Evolutionary conservation across 441 rosid species (phyloP).

Genomic region (Pelargonium fulgidum): DNA sequence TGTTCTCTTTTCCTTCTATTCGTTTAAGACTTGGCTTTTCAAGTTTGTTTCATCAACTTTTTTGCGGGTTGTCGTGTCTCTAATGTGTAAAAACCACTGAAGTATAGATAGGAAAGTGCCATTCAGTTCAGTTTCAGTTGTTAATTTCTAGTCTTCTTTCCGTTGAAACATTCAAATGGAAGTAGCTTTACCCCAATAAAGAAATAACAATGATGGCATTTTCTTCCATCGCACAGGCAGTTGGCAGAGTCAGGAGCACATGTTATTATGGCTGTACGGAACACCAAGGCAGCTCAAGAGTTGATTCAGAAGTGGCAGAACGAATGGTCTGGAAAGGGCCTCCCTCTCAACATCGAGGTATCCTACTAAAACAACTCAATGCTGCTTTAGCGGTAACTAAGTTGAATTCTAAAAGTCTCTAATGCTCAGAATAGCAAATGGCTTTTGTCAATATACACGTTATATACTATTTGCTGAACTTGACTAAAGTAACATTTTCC

Average conservation of each 20-base stretch:
- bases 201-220: background rate
- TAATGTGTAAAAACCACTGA: no score
- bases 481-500: background rate
- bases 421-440: no score
- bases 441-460: no score
- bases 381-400: no score
- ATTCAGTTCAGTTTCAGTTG: no score
- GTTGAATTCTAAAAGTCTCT: no score
- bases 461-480: background rate
- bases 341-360: constrained; percentile 79
- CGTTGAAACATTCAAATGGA: background rate
- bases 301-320: constrained; percentile 76
- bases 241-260: constrained; percentile 97
- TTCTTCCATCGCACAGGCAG: constrained; percentile 39
- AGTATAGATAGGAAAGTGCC: no score
- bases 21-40: no score
- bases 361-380: no score
- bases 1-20: no score
- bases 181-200: background rate
- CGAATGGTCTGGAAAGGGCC: constrained; percentile 63
- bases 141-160: background rate
- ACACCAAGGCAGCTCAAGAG: constrained; percentile 61
- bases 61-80: no score
- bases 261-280: constrained; percentile 95
- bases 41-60: no score